phyloP scores from a whole-genome alignment of 2,329 filamentous ascomycete genomes.

The Fusarium bulbicola region DNA sequence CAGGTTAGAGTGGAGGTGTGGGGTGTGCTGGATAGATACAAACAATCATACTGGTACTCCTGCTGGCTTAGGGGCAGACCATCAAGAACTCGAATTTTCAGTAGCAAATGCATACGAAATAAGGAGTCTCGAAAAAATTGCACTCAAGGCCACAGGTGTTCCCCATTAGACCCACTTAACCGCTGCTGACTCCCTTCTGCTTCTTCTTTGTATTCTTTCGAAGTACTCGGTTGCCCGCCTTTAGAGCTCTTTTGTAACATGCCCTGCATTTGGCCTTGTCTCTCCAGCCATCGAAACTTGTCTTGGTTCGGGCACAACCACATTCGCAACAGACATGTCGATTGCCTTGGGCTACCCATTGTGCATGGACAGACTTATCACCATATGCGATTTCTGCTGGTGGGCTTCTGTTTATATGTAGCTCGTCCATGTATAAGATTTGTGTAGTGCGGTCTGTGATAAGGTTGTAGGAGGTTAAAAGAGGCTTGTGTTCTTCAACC shows the following conservation, averaged over 20 bases:
- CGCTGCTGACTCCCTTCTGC: neutral
- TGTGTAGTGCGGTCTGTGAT: no score
- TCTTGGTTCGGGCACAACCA: no score
- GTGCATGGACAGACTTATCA: no score
- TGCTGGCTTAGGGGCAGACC: neutral
- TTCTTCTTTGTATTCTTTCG: neutral
- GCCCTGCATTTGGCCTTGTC: no score
- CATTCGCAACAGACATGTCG: no score
- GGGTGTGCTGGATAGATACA: neutral
- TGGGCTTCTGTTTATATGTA: no score
- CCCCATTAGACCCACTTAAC: neutral
- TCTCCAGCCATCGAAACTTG: no score
- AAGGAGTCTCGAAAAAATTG: neutral
- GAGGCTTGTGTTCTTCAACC: no score
- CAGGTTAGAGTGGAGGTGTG: neutral
- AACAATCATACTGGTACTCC: neutral
- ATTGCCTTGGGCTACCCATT: no score
- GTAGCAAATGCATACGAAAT: neutral
- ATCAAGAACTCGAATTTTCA: neutral
- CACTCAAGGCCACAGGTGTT: neutral
- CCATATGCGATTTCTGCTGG: no score
- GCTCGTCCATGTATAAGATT: no score
- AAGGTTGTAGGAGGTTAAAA: no score
- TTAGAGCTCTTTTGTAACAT: neutral
- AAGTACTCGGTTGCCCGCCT: neutral